Evolutionary conservation across 192 early-diverging fungal species (phyloP), one percentile per base, ranked within the genome.

Genomic region (Linderina pennispora): DNA sequence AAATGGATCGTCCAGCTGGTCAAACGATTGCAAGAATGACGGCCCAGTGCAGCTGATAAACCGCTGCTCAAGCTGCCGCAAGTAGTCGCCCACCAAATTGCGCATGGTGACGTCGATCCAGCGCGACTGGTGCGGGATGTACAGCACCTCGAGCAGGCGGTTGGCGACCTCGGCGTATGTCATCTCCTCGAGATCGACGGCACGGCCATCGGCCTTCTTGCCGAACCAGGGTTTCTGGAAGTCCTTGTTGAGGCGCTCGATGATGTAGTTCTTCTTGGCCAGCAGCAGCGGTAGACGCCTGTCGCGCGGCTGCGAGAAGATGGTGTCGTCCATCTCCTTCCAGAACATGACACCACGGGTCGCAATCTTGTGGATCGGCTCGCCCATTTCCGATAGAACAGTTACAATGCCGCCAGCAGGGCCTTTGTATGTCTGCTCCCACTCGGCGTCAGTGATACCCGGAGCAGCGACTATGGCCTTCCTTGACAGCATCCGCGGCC

Each of bases 181-280:
- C 88, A 92, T 90, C 34, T 88, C 87, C 55, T 83, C 77, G 43
- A 92, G 65, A 53, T 88, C 86, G 32, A 77, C 81, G 41, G 80
- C 64, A 13, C 54, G 53, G 25, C 86, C 86, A 44, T 79, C 72
- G 15, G 73, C 67, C 74, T 90, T 90, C 52, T 75, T 69, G 26
- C 86, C 88, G 53, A 92, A 92, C 90, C 90, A 92, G n/a, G 83
- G 81, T 76, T 90, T 91, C 66, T 91, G 88, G 79, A 83, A 90
- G 60, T 92, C 87, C 25, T 67, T 79, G 58, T 92, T 92, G 35
- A 92, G 66, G 23, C 82, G 78, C 51, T 83, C 64, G 63, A 92
- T 91, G 35, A 92, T 84, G 51, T 91, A 89, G 40, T 87, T 85
- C 77, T 86, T 88, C 71, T 88, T 87, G 61, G 80, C 78, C 46